Conservation (phyloP, 768 basidiomycete genomes). For the Termitomyces eurrhizus region DNA sequence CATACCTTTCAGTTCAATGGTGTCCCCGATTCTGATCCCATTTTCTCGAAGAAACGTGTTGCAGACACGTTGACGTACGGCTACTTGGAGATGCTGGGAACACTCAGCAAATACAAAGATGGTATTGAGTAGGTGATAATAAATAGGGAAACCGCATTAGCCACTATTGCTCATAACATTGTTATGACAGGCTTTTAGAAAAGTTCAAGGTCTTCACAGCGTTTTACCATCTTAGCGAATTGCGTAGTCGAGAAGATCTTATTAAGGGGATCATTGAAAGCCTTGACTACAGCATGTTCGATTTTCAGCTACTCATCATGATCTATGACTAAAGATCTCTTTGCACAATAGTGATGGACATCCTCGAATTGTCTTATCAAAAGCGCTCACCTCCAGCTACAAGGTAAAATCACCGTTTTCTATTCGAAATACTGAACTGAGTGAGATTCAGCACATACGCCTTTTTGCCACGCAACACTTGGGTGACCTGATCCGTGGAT, state of each 20-base stretch:
- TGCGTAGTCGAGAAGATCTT: slow-evolving; percentile 87
- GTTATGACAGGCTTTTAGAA: slow-evolving; percentile 71
- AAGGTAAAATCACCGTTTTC: slow-evolving; percentile 42
- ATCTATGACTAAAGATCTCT: slow-evolving; percentile 7
- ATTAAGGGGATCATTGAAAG: slow-evolving; percentile 89
- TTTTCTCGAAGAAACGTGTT: slow-evolving; percentile 82
- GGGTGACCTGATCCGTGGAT: slow-evolving; percentile 71
- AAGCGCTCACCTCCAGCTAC: slow-evolving; percentile 91
- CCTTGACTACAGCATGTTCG: slow-evolving; percentile 86
- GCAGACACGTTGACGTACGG: slow-evolving; percentile 83
- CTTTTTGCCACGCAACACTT: slow-evolving; percentile 86
- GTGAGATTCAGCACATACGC: slow-evolving; percentile 67
- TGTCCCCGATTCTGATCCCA: slow-evolving; percentile 67
- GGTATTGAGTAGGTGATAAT: slow-evolving; percentile 73
- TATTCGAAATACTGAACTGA: background rate
- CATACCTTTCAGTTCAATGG: slow-evolving; percentile 56
- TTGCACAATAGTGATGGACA: slow-evolving; percentile 75
- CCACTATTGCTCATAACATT: background rate
- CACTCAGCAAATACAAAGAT: slow-evolving; percentile 81
- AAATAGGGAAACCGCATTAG: background rate
- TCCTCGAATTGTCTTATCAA: slow-evolving; percentile 87
- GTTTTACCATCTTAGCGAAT: slow-evolving; percentile 92
- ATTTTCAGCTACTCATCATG: slow-evolving; percentile 7
- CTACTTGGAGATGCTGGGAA: slow-evolving; percentile 95
- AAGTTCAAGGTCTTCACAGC: slow-evolving; percentile 92